These are phyloP conservation scores for Podospora sp. DNA, from an alignment of 495 filamentous ascomycete species.

Conservation along the genomic window DNA sequence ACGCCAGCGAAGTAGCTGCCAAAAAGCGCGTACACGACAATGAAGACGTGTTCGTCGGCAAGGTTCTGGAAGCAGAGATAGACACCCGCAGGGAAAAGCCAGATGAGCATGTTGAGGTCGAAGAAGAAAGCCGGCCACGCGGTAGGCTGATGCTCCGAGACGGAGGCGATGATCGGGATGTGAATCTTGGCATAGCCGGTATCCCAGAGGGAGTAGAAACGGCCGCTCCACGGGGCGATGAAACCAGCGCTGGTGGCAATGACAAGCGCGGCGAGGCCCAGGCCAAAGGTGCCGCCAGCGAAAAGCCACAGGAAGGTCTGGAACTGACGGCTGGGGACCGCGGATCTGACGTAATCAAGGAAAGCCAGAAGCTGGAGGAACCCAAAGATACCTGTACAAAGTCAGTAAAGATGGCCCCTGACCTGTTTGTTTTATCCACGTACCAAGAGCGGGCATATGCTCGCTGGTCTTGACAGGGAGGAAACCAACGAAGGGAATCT, in stretches of 20 bases:
- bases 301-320: constrained; percentile 81
- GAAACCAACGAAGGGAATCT: constrained; percentile 99
- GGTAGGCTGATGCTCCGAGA: constrained; percentile 98
- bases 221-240: constrained; percentile 97
- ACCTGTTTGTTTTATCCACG: constrained; percentile 28
- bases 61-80: constrained; percentile 97
- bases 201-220: constrained; percentile 99
- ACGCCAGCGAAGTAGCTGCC: constrained; percentile 98
- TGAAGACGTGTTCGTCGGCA: constrained; percentile 95
- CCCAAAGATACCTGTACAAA: constrained; percentile 79
- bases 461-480: constrained; percentile 94
- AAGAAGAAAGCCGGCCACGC: constrained; percentile 99
- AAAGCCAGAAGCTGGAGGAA: constrained; percentile 93
- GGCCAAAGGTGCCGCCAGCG: constrained; percentile 66
- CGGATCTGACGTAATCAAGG: constrained; percentile 84
- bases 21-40: constrained; percentile 93
- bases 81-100: constrained; percentile 97
- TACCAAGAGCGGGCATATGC: constrained; percentile 96
- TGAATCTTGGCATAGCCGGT: constrained; percentile 99
- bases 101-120: constrained; percentile 96
- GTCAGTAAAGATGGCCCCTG: constrained; percentile 32
- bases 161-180: constrained; percentile 98
- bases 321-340: constrained; percentile 91
- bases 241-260: constrained; percentile 82
- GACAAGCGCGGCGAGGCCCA: constrained; percentile 68